Conservation (phyloP, 352 stramenopile genomes). For the Pythium monospermum region DNA sequence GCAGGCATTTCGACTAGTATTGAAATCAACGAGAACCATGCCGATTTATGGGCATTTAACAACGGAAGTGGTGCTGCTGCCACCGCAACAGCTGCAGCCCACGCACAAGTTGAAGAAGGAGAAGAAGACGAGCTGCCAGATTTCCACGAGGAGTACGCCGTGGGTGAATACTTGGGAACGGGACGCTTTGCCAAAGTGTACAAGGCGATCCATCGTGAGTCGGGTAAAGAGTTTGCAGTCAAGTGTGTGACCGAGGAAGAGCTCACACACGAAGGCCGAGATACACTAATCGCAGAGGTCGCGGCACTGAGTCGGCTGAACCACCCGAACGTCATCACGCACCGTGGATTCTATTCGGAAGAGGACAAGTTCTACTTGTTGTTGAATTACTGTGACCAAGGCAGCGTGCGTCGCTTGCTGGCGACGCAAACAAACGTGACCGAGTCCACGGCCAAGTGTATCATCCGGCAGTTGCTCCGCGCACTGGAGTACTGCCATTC, state of each 20-base stretch:
- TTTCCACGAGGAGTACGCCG: constrained; percentile 56
- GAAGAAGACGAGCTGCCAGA: constrained; percentile 11
- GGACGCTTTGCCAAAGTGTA: constrained; percentile 62
- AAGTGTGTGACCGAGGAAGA: constrained; percentile 57
- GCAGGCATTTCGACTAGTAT: constrained; percentile 49
- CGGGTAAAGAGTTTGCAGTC: constrained; percentile 44
- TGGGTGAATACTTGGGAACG: constrained; percentile 50
- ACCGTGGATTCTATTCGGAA: constrained; percentile 80
- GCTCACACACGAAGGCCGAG: constrained; percentile 39
- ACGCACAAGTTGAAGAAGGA: constrained; percentile 14
- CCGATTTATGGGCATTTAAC: constrained; percentile 23
- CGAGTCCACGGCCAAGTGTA: constrained; percentile 56
- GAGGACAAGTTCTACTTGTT: constrained; percentile 78
- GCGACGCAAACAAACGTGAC: constrained; percentile 50
- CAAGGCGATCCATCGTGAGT: constrained; percentile 39
- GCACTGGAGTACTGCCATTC: constrained; percentile 85
- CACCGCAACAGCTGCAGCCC: constrained; percentile 16
- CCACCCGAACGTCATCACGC: constrained; percentile 76
- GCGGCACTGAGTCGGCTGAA: constrained; percentile 60
- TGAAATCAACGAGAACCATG: constrained; percentile 17
- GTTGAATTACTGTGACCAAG: constrained; percentile 80
- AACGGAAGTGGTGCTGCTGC: constrained; percentile 3
- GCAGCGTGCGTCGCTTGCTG: constrained; percentile 79
- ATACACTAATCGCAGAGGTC: constrained; percentile 71
- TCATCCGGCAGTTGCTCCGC: constrained; percentile 73